These are phyloP conservation scores for Aureobasidium sp. DNA, from an alignment of 2,329 filamentous ascomycete genomes.

Conservation along the genomic window DNA sequence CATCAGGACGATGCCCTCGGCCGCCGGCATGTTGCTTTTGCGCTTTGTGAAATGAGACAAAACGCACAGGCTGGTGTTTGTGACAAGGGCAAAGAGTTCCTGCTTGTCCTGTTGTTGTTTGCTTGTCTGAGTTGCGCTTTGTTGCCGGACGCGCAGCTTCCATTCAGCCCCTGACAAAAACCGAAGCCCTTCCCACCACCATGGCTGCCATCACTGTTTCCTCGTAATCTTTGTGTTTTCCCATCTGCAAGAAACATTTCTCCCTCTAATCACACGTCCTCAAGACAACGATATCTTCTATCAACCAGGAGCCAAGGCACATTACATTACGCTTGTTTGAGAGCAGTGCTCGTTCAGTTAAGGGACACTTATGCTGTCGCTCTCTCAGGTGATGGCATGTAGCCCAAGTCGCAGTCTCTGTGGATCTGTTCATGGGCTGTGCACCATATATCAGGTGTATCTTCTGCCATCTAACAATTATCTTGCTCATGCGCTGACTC, in stretches of 20 bases:
- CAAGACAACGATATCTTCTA: too few species aligned
- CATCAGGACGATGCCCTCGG: constrained; percentile 2
- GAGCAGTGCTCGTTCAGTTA: too few species aligned
- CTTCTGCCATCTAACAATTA: too few species aligned
- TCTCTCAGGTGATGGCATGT: too few species aligned
- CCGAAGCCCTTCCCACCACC: neutral
- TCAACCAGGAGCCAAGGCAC: too few species aligned
- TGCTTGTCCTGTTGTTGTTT: neutral
- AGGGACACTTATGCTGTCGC: too few species aligned
- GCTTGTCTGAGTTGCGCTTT: neutral
- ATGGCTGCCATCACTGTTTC: neutral
- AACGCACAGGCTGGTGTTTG: neutral
- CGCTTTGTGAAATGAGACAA: neutral
- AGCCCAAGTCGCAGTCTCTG: too few species aligned
- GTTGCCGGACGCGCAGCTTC: neutral
- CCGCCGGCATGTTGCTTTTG: neutral
- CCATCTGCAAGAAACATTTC: neutral
- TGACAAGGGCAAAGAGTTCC: neutral
- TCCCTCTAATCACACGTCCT: too few species aligned
- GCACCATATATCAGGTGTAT: too few species aligned
- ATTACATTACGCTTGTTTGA: too few species aligned
- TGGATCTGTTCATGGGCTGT: too few species aligned
- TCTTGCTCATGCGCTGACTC: too few species aligned
- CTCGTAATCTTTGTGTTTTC: neutral
- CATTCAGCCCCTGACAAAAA: neutral